phyloP scores from a whole-genome alignment of 2,329 filamentous ascomycete genomes.

The Aureobasidium sp. region DNA sequence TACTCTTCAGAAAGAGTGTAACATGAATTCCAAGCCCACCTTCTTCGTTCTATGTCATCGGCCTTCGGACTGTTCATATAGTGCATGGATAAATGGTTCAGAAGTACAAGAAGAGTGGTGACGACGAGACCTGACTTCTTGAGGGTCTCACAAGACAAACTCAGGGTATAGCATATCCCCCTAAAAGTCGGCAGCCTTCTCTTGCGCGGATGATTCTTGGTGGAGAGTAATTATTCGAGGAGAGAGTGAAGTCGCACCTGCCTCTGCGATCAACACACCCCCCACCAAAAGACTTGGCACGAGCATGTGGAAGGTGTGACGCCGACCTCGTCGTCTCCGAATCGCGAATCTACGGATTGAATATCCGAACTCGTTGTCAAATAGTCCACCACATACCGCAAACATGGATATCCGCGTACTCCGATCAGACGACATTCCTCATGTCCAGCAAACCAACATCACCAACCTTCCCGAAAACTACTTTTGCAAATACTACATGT shows the following conservation, averaged over 20 bases:
- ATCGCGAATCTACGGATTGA: not conserved
- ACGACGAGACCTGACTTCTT: no score
- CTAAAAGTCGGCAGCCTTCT: no score
- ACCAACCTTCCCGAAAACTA: constrained; percentile 99
- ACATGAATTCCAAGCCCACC: no score
- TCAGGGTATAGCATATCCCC: not conserved
- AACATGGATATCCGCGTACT: constrained; percentile 86
- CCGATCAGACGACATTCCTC: constrained; percentile 71
- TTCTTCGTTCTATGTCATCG: no score
- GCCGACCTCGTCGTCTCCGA: not conserved
- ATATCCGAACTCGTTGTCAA: not conserved
- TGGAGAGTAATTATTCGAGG: not conserved
- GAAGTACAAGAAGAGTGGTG: no score
- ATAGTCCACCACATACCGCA: not conserved
- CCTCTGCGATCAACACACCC: not conserved
- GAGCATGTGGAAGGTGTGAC: not conserved
- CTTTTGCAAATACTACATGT: constrained; percentile 99
- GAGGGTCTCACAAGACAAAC: not conserved
- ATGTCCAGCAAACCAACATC: constrained; percentile 97
- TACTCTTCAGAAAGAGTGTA: no score
- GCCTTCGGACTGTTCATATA: no score
- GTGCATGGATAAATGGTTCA: no score
- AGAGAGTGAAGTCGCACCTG: not conserved
- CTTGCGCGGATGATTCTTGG: not conserved
- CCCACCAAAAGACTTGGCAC: not conserved